Base-by-base conservation (phyloP, 495 filamentous ascomycete species). In the Tuber brumale region DNA sequence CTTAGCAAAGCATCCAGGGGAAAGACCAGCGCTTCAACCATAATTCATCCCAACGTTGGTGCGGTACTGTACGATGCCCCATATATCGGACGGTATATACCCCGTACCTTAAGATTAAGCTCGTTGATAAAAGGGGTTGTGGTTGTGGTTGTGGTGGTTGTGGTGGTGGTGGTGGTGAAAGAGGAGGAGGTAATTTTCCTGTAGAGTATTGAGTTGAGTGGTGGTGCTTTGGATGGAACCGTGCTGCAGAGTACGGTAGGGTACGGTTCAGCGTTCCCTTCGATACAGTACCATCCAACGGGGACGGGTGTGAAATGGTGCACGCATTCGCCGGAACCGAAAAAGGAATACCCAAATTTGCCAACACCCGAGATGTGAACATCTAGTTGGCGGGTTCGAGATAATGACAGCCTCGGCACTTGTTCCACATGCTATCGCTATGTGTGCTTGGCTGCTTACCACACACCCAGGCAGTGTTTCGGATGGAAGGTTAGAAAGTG, bases 21-120 rank as follows among this genome's bases (percentile, higher is more conserved):
- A 31, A 27, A 14, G n/a, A 14, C 12, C 27, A 66, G 3, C 57
- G 12, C 8, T 8, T 10, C 27, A 66, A 66, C 27, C 57, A 31
- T 10, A 66, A 18, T 66, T 31, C 57, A 66, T 66, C 27, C 4
- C n/a, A 31, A 66, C 3, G 12, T 31, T 66, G 12, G 57, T 31
- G 57, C n/a, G 27, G 27, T 31, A 31, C 57, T 66, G 27, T 31
- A 18, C 27, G 10, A 12, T 14, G 14, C 10, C 10, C 27, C 10
- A 3, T 66, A 66, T 66, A 66, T 31, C n/a, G 57, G 57, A 31
- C 57, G 57, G 57, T 66, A 66, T 66, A 66, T 66, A 31, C 57
- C 57, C 57, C 57, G 57, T 66, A 31, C 27, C 57, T 66, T 66
- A 66, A 66, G 57, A 66, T 66, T 66, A 66, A 66, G 57, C 57